Conservation (phyloP, 139 green algal species). For the Micractinium conductrix region DNA sequence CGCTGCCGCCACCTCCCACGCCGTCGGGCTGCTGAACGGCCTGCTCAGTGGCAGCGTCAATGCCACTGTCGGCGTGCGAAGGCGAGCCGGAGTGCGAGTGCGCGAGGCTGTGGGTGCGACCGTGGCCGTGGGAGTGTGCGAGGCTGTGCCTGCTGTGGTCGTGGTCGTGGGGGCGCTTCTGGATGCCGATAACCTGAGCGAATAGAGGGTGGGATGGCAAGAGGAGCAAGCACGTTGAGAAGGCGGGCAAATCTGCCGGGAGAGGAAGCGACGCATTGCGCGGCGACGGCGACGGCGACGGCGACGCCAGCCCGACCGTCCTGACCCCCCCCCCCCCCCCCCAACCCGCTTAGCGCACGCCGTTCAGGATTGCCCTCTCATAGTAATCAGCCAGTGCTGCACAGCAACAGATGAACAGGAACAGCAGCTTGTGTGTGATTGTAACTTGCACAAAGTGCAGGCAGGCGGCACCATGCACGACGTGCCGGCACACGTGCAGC, state of each 20-base stretch:
- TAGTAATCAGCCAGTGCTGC: constrained; percentile 61
- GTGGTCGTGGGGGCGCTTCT: constrained; percentile 28
- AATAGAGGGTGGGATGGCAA: too few relatives aligned
- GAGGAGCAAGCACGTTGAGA: too few relatives aligned
- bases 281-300: too few relatives aligned
- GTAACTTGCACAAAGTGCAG: too few relatives aligned
- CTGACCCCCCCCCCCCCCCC: too few relatives aligned
- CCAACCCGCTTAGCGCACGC: too few relatives aligned
- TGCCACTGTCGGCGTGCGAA: not conserved
- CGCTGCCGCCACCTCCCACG: not conserved
- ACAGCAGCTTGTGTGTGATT: too few relatives aligned
- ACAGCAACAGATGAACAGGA: not conserved
- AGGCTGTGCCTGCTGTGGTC: not conserved
- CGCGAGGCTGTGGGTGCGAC: not conserved
- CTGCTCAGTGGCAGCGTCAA: not conserved
- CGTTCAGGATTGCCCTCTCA: constrained; percentile 68
- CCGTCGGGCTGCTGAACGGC: not conserved
- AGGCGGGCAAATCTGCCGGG: constrained; percentile 39
- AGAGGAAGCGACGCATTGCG: constrained; percentile 11
- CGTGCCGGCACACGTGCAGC: too few relatives aligned
- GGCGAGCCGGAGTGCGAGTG: not conserved
- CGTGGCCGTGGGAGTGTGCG: not conserved
- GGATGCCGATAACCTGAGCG: constrained; percentile 55
- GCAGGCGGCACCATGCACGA: too few relatives aligned
- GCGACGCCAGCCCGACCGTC: not conserved